A percentile compares a stretch with the other conserved stretches of the same genome.
These are phyloP conservation scores for Dipteronia sinensis DNA, from an alignment of 345 rosid genomes.

Conservation along the genomic window DNA sequence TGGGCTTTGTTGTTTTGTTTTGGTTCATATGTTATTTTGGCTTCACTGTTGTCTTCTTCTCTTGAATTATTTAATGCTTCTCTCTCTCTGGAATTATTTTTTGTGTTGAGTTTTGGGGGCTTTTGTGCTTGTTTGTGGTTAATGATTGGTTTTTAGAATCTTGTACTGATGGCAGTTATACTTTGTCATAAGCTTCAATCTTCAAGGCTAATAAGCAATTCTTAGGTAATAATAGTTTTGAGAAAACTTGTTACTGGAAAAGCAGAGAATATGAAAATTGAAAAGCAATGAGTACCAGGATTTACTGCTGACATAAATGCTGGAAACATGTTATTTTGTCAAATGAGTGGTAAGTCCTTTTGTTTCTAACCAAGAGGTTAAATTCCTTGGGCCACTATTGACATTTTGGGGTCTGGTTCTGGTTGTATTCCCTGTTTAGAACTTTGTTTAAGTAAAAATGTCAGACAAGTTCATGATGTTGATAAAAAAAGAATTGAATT, in stretches of 20 bases:
- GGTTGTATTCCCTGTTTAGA: not conserved
- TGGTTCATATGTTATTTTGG: not conserved
- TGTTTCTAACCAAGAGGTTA: not conserved
- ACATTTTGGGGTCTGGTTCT: not conserved
- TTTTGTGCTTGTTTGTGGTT: not conserved
- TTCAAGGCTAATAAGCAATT: not conserved
- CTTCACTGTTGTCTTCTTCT: slow-evolving; percentile 8
- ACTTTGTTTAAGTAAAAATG: not conserved
- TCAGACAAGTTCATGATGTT: not conserved
- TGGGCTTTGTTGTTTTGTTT: not conserved
- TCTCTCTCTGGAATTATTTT: not conserved
- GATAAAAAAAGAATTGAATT: not conserved
- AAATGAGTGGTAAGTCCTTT: not conserved
- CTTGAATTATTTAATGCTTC: not conserved
- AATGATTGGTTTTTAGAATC: not conserved
- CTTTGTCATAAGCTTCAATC: not conserved
- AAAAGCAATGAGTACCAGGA: not conserved
- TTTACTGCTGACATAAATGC: not conserved
- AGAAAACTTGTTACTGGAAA: not conserved
- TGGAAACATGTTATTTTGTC: not conserved
- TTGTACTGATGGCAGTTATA: not conserved
- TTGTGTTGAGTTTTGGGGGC: not conserved
- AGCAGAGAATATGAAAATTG: not conserved
- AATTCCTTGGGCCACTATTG: not conserved
- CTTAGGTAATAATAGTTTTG: not conserved